Conservation (phyloP, 805 yeast species). For the Candida maesae region DNA sequence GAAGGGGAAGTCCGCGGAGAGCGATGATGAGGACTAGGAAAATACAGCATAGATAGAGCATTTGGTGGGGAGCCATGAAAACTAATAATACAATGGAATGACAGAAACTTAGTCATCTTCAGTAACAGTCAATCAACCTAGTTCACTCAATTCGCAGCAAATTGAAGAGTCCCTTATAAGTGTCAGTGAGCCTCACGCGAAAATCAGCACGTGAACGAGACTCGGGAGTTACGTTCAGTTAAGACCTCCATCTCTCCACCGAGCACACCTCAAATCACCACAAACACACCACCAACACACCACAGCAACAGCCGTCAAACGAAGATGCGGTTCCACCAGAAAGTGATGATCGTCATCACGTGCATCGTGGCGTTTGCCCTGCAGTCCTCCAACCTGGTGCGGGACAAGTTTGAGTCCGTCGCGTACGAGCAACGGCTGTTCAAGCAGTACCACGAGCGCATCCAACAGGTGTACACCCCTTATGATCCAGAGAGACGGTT, state of each 20-base stretch:
- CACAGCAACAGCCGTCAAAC: not conserved
- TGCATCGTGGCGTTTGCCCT: constrained; percentile 20
- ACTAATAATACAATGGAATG: no score
- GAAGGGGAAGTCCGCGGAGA: not conserved
- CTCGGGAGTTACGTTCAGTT: no score
- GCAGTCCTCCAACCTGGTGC: constrained; percentile 20
- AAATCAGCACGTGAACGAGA: no score
- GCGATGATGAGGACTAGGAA: constrained; percentile 10
- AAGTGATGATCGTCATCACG: constrained; percentile 26
- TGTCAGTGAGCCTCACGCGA: not conserved
- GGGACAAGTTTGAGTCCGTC: constrained; percentile 22
- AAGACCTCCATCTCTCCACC: not conserved
- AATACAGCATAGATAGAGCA: no score
- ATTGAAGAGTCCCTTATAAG: no score
- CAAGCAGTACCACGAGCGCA: constrained; percentile 9
- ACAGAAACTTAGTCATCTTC: no score
- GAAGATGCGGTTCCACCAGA: constrained; percentile 23
- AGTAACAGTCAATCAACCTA: no score
- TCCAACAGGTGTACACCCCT: constrained; percentile 24
- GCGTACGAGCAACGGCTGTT: constrained; percentile 16
- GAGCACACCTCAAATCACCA: no score
- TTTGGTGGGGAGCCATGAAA: no score
- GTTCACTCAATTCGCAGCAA: no score
- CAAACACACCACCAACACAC: no score
- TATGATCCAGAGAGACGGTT: constrained; percentile 21